Percentiles rank a stretch among this genome's conserved stretches.
phyloP scores from a whole-genome alignment of 768 basidiomycete genomes.

The Thelephora ganbajun region DNA sequence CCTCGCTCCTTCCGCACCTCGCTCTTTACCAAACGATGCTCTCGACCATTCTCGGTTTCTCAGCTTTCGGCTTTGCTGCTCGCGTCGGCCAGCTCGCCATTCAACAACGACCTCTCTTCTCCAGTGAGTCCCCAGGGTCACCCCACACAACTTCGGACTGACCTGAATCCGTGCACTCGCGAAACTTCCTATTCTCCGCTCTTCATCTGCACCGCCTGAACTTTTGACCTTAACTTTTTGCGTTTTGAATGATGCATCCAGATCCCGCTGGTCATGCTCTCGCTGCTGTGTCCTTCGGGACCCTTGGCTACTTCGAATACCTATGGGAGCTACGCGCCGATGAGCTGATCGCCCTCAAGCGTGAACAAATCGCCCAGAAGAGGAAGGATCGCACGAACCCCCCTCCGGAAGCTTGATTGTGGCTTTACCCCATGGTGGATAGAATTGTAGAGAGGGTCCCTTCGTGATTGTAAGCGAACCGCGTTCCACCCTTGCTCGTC shows the following conservation, averaged over 20 bases:
- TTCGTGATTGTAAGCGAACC: no score
- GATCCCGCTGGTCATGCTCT: constrained; percentile 62
- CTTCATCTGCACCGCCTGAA: neutral
- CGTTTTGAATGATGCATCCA: constrained; percentile 14
- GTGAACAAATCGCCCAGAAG: constrained; percentile 40
- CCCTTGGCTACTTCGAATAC: constrained; percentile 63
- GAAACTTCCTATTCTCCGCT: neutral
- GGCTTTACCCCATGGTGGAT: no score
- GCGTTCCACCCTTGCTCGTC: no score
- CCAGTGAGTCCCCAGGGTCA: constrained; percentile 44
- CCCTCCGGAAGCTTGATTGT: no score
- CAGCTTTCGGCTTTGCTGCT: constrained; percentile 68
- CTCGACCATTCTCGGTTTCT: constrained; percentile 63
- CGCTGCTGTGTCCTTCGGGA: constrained; percentile 58
- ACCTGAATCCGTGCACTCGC: neutral
- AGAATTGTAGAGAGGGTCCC: no score
- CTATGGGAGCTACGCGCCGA: constrained; percentile 49
- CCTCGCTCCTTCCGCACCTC: no score
- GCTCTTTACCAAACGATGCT: constrained; percentile 26
- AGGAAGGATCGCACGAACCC: constrained; percentile 15
- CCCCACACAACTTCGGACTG: neutral
- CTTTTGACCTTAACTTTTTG: neutral
- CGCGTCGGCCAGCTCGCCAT: constrained; percentile 82
- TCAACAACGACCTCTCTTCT: constrained; percentile 63
- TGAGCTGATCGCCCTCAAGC: constrained; percentile 49